Conservation (phyloP, 202 grass and related monocot species). For the Bolboschoenoplectus hybrid region DNA sequence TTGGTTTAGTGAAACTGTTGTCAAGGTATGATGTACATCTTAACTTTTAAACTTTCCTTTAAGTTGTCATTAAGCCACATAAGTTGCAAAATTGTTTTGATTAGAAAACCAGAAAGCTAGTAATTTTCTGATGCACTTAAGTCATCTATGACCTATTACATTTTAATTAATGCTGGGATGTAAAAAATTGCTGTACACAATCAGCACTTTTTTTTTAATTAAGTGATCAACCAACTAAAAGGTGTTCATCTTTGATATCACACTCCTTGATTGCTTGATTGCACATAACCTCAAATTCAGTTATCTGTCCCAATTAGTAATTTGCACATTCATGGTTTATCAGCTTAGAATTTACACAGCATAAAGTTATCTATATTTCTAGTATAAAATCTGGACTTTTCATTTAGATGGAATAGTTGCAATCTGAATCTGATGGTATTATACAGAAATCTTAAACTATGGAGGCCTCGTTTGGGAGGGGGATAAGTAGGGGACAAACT, state of each 20-base stretch:
- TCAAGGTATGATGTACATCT: slow-evolving; percentile 66
- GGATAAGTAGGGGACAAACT: too few species aligned
- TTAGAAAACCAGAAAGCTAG: background rate
- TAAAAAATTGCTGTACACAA: background rate
- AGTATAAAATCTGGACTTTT: background rate
- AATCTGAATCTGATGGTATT: background rate
- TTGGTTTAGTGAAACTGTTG: slow-evolving; percentile 98
- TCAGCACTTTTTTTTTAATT: background rate
- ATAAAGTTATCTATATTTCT: background rate
- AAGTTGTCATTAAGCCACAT: background rate
- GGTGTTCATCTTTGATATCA: background rate
- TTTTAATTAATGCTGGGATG: background rate
- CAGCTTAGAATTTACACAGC: background rate
- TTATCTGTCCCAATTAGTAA: slow-evolving; percentile 7
- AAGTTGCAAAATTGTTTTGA: background rate
- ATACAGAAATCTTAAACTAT: slow-evolving; percentile 11
- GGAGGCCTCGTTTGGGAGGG: background rate
- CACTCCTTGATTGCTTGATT: slow-evolving; percentile 3
- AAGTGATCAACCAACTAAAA: background rate
- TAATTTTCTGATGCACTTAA: background rate
- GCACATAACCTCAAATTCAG: background rate
- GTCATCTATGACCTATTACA: background rate
- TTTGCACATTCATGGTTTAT: background rate
- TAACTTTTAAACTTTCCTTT: background rate
- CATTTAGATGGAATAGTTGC: slow-evolving; percentile 13